These are phyloP conservation scores for Lachnellula subtilissima DNA, from an alignment of 2,329 filamentous ascomycete genomes.

Conservation along the genomic window DNA sequence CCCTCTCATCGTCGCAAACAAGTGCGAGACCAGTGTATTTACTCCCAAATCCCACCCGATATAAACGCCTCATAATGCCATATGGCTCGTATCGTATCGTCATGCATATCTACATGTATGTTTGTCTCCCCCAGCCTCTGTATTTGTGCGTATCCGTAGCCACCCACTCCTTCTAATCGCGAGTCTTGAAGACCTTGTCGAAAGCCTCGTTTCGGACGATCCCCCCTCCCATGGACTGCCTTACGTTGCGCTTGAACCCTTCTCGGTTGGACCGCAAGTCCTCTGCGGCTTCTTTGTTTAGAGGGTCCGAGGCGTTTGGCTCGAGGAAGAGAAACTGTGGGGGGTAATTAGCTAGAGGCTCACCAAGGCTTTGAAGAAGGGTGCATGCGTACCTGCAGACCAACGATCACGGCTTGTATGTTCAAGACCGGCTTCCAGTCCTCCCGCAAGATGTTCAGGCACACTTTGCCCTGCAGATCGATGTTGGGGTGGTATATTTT, in stretches of 20 bases:
- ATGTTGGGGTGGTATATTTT: constrained; percentile 99
- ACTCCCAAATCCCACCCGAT: constrained; percentile 15
- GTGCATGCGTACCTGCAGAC: constrained; percentile 63
- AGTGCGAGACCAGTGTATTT: constrained; percentile 22
- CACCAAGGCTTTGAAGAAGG: constrained; percentile 2
- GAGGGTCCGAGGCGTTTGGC: constrained; percentile 92
- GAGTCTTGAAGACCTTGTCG: constrained; percentile 66
- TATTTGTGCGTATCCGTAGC: background rate
- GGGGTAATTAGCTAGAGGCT: constrained; percentile 5
- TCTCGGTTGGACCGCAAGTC: constrained; percentile 84
- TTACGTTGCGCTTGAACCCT: constrained; percentile 86
- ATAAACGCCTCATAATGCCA: constrained; percentile 28
- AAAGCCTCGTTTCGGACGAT: constrained; percentile 67
- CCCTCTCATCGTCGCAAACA: constrained; percentile 3
- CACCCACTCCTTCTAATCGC: constrained; percentile 12
- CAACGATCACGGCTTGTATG: constrained; percentile 92
- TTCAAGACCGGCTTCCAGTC: constrained; percentile 99
- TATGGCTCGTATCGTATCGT: constrained; percentile 15
- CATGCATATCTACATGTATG: constrained; percentile 20
- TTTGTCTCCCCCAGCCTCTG: background rate
- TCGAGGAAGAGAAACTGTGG: constrained; percentile 93
- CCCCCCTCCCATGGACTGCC: constrained; percentile 76
- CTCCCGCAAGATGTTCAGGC: constrained; percentile 92
- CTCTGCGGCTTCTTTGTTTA: constrained; percentile 97
- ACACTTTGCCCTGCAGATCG: constrained; percentile 95